A percentile compares a stretch with the other conserved stretches of the same genome.
Evolutionary conservation across 805 yeast species (phyloP).

Genomic region (Pichia gijzeniarum): DNA sequence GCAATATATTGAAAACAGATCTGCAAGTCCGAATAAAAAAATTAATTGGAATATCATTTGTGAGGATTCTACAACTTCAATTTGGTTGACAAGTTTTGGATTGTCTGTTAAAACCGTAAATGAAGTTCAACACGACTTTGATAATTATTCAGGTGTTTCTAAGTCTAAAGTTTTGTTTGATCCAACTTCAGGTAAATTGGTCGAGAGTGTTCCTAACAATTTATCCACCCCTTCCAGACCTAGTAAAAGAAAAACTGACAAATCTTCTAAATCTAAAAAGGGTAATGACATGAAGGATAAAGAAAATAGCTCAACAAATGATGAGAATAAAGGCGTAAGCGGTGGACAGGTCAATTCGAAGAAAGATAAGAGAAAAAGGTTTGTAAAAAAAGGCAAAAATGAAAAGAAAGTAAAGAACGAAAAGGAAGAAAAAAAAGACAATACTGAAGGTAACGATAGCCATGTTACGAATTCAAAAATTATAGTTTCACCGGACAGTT

Average conservation of each 20-base stretch:
- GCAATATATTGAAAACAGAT: constrained; percentile 36
- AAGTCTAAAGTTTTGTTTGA: constrained; percentile 6
- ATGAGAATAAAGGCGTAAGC: too few species aligned
- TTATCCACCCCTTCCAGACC: not conserved
- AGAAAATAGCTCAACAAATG: constrained; percentile 33
- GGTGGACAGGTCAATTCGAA: not conserved
- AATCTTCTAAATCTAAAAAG: not conserved
- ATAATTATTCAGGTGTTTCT: constrained; percentile 15
- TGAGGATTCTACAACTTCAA: constrained; percentile 49
- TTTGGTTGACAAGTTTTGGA: constrained; percentile 51
- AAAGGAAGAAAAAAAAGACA: not conserved
- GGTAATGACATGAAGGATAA: not conserved
- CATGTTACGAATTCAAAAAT: not conserved
- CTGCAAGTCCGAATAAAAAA: constrained; percentile 13
- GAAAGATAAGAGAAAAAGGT: not conserved
- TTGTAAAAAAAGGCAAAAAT: not conserved
- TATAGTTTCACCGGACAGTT: constrained; percentile 30
- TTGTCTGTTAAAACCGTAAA: constrained; percentile 45
- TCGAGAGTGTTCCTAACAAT: not conserved
- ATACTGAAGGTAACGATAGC: too few species aligned
- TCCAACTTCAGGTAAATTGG: constrained; percentile 5
- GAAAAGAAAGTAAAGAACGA: not conserved
- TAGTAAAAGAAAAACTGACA: not conserved
- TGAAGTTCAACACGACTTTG: constrained; percentile 40
- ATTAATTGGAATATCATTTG: constrained; percentile 51